A percentile compares a stretch with the other conserved stretches of the same genome.
phyloP scores from a whole-genome alignment of 371 early-diverging fungal species.

The Lichtheimia hyalospora region DNA sequence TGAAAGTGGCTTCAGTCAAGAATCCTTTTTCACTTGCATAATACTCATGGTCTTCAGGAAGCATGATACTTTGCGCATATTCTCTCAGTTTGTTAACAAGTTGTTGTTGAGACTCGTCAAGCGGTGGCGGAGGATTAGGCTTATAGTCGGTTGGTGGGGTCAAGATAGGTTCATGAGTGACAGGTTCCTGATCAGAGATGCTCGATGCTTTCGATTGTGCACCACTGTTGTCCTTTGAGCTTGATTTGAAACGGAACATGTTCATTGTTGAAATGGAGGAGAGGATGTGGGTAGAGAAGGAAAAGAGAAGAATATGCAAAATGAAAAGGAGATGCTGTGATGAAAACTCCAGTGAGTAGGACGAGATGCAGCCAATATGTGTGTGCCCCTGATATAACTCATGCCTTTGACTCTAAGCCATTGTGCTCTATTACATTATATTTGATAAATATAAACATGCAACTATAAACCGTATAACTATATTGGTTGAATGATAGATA shows the following conservation, averaged over 20 bases:
- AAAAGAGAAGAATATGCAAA: not conserved
- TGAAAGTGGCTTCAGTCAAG: constrained; percentile 56
- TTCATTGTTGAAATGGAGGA: constrained; percentile 9
- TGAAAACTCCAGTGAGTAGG: not conserved
- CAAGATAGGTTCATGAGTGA: constrained; percentile 33
- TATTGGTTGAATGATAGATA: no score
- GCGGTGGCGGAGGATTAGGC: constrained; percentile 23
- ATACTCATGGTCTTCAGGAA: constrained; percentile 49
- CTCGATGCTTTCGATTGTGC: constrained; percentile 10
- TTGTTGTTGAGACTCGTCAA: constrained; percentile 45
- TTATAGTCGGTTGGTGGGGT: constrained; percentile 23
- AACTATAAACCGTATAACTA: no score
- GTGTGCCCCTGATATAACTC: no score
- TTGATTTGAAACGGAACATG: constrained; percentile 18
- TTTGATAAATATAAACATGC: no score
- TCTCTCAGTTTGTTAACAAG: constrained; percentile 46
- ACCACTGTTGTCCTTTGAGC: constrained; percentile 1
- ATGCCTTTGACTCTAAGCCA: no score
- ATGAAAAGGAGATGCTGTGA: constrained; percentile 1
- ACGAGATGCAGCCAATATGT: no score
- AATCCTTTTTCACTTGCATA: constrained; percentile 53
- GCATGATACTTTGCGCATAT: constrained; percentile 51
- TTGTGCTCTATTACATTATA: no score
- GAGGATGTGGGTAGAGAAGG: not conserved
- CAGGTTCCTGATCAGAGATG: constrained; percentile 20